Base-by-base conservation (phyloP, 805 yeast species). In the Groenewaldozyma salmanticensis region DNA sequence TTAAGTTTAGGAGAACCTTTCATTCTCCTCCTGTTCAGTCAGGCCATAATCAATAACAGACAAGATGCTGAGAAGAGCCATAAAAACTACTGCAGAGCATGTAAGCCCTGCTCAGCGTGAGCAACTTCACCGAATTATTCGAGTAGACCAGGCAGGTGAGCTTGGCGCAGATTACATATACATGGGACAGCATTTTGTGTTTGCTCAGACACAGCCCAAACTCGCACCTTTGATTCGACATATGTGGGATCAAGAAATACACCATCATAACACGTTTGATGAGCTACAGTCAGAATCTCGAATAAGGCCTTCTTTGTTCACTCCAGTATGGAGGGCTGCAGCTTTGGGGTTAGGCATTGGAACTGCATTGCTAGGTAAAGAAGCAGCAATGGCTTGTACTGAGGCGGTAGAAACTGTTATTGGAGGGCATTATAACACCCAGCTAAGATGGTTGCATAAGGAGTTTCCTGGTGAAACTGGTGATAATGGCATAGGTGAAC, bases 351-450 rank as follows among this genome's bases (percentile, higher is more conserved):
- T 92, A 66, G 98, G 98, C 3, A 75, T 77, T 1, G 81, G 79
- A 1, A 92, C 97, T 0, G 96, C 95, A 0, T 52, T 82, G 40
- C 62, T 87, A 47, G 81, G 96, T 15, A 85, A 86, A 55, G 96
- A 90, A 58, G 96, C 95, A 2, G 97, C 98, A 2, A 92, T 92
- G 98, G 97, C 98, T 1, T 92, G 98, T 59, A 92, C 98, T 0
- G 97, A 88, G 45, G 97, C 97, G 0, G 97, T 92, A 1, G 98
- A 92, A 61, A 92, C 98, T 0, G 97, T 92, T 4, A 92, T 92
- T 59, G 98, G 98, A 1, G 83, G 84, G 1, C 98, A 92, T 59
- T 92, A 92, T 62, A 92, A 92, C 58, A 79, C 78, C 46, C 98
- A 92, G 60, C 66, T 92, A 49, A 69, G 98, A 40, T 75, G 78